Base-by-base conservation (phyloP, 345 rosid species). In the Aegle marmelos region DNA sequence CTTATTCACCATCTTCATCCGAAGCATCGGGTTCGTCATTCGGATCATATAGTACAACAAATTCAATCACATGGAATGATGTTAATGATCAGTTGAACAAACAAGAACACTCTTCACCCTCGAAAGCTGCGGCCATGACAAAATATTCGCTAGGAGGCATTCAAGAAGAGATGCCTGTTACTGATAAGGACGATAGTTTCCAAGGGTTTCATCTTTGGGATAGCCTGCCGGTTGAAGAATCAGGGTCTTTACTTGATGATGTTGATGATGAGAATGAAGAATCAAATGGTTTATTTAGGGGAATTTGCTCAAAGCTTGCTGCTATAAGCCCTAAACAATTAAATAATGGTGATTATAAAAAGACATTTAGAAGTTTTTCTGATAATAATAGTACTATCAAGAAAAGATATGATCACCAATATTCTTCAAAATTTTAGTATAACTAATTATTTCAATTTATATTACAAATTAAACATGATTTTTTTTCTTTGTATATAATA, bases 191-290 rank as follows among this genome's bases (percentile, higher is more conserved):
- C 31, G 39, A 21, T 2, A 62, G 28, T 6, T 17, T 45, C 22
- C 74, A 74, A 72, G 73, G 65, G 33, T 17, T 63, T 9, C 83
- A 82, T 63, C 54, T 60, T 3, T 81, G 88, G 88, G 68, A 80
- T 36, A 72, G 70, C 48, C 62, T 68, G 10, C 57, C 60, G 0
- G 74, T 70, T 56, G 82, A 83, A 34, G 89, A 86, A 79, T 62
- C 28, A 21, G 86, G 85, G 48, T 78, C 84, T 8, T 74, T 86
- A 76, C 22, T 88, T 13, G 86, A 88, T n/a, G 22, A n/a, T 34
- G 82, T 77, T 27, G 82, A 27, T 14, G 76, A 71, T 16, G 60
- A 73, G 4, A 34, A 45, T 16, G 80, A 73, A 10, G 69, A 75
- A 53, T 24, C 54, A 60, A 7, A 77, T 22, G 87, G 89, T 17